Conservation (phyloP, 1,139 yeast genomes). For the Magnusiomyces sp. region DNA sequence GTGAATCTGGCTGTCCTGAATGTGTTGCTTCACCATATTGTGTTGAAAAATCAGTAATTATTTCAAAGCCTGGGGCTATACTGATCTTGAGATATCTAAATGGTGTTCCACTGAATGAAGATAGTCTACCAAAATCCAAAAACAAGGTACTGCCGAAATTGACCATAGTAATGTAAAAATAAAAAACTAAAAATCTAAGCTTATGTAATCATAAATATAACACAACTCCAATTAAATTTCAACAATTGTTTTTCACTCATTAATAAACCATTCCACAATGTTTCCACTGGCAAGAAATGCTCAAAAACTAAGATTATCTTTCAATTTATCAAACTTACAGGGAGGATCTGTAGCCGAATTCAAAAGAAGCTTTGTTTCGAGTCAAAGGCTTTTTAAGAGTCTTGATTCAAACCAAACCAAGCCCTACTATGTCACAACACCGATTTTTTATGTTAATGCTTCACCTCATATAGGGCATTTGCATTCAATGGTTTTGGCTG, state of each 20-base stretch:
- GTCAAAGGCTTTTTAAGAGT: too few species aligned
- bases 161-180: too few species aligned
- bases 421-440: slow-evolving; percentile 64
- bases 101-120: slow-evolving; percentile 39
- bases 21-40: slow-evolving; percentile 71
- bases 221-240: neutral
- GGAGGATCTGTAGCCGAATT: neutral
- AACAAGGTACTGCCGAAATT: too few species aligned
- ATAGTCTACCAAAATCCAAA: slow-evolving; percentile 39
- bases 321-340: neutral
- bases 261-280: too few species aligned
- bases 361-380: neutral
- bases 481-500: slow-evolving; percentile 79
- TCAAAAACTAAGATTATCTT: too few species aligned
- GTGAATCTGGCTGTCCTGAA: slow-evolving; percentile 83
- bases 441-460: slow-evolving; percentile 95
- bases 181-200: too few species aligned
- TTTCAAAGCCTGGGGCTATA: slow-evolving; percentile 83
- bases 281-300: too few species aligned
- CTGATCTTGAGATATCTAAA: slow-evolving; percentile 50
- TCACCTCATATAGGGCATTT: slow-evolving; percentile 91
- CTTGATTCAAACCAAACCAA: slow-evolving; percentile 9
- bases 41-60: slow-evolving; percentile 68
- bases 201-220: neutral
- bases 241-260: neutral